Percentiles rank a stretch among this genome's conserved stretches.
Evolutionary conservation across 176 grass and related monocot species (phyloP).

Genomic region (Oryza nivara): DNA sequence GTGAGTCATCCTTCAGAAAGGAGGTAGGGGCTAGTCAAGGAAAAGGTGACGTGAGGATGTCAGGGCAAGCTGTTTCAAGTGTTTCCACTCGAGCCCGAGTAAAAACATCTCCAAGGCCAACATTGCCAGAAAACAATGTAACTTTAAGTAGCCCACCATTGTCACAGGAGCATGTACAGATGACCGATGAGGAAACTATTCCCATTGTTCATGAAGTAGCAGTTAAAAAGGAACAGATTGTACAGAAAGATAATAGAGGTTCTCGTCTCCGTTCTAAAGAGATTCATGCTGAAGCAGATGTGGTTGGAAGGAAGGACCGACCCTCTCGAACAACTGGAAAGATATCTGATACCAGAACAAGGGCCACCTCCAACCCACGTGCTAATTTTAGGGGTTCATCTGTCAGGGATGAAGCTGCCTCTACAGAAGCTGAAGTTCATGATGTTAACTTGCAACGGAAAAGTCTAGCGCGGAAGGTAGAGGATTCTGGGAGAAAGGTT

Average conservation of each 20-base stretch:
- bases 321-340: constrained; percentile 47
- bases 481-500: constrained; percentile 49
- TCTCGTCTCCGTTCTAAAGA: constrained; percentile 47
- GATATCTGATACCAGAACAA: constrained; percentile 56
- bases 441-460: constrained; percentile 45
- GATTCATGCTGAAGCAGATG: constrained; percentile 42
- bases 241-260: constrained; percentile 45
- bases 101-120: constrained; percentile 54
- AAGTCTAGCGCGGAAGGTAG: constrained; percentile 46
- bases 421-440: constrained; percentile 48
- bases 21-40: constrained; percentile 39
- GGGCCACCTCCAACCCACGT: constrained; percentile 44
- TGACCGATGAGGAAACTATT: constrained; percentile 45
- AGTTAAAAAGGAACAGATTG: constrained; percentile 44
- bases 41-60: constrained; percentile 12
- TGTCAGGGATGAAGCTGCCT: constrained; percentile 33
- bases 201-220: constrained; percentile 34
- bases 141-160: constrained; percentile 11
- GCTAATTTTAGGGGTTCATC: constrained; percentile 49
- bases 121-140: constrained; percentile 38
- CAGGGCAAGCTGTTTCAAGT: constrained; percentile 45
- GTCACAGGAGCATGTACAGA: constrained; percentile 27
- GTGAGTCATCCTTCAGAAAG: constrained; percentile 48
- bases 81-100: constrained; percentile 43
- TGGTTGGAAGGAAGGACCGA: constrained; percentile 39